A percentile compares a stretch with the other conserved stretches of the same genome.
Conservation (phyloP, 805 yeast species). For the Candida hungchunana region DNA sequence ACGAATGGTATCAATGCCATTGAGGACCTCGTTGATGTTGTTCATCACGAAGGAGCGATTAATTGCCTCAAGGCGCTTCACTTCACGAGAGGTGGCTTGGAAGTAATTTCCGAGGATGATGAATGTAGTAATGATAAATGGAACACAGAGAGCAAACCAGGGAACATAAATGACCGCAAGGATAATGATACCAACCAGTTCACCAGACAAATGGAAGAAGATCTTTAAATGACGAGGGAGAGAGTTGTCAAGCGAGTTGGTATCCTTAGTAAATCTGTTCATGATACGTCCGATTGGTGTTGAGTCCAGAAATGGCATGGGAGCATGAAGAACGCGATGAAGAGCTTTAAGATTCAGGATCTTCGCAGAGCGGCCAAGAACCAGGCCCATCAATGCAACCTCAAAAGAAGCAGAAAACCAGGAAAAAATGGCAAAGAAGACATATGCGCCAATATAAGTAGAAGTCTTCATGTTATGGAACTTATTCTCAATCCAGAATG, state of each 20-base stretch:
- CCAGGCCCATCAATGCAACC: slow-evolving; percentile 27
- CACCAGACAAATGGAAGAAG: slow-evolving; percentile 40
- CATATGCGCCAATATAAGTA: slow-evolving; percentile 62
- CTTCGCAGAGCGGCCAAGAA: slow-evolving; percentile 14
- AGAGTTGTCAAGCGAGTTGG: slow-evolving; percentile 76
- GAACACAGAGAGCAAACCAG: slow-evolving; percentile 64
- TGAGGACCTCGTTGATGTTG: slow-evolving; percentile 64
- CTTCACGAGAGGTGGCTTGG: slow-evolving; percentile 68
- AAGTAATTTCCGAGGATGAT: slow-evolving; percentile 46
- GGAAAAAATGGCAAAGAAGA: slow-evolving; percentile 40
- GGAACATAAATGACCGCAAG: slow-evolving; percentile 67
- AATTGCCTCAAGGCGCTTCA: slow-evolving; percentile 71
- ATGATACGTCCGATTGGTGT: slow-evolving; percentile 50
- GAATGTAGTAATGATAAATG: slow-evolving; percentile 41
- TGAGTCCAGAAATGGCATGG: slow-evolving; percentile 76
- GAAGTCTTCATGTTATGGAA: slow-evolving; percentile 41
- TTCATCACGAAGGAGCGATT: slow-evolving; percentile 65
- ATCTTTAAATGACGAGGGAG: slow-evolving; percentile 59
- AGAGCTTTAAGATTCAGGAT: slow-evolving; percentile 43
- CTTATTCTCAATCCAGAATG: slow-evolving; percentile 64
- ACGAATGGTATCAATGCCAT: slow-evolving; percentile 60
- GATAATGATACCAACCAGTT: slow-evolving; percentile 54
- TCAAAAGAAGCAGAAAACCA: slow-evolving; percentile 37
- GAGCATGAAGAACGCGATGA: slow-evolving; percentile 56
- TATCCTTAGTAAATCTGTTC: slow-evolving; percentile 45